Evolutionary conservation across 495 filamentous ascomycete species (phyloP), one percentile per base, ranked within the genome.

Genomic region (Hamigera avellanea): DNA sequence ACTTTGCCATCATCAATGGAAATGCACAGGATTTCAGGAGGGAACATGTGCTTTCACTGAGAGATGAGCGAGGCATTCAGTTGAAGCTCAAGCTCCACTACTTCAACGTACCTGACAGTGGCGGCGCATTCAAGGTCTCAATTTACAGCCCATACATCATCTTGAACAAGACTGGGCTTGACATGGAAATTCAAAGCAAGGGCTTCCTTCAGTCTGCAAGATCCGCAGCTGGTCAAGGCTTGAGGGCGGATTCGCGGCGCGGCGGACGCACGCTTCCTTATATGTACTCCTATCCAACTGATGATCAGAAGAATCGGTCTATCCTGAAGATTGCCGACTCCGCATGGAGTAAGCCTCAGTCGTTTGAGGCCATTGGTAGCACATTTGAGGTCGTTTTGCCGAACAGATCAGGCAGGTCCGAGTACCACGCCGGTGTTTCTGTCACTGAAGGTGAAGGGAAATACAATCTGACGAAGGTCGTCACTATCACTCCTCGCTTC

Each of bases 291-390:
- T 95, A 81, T 53, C 72, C 72, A 12, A 81, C 66, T 17, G 83
- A 95, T 44, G 91, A 96, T 44, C 78, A 80, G 43, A 80, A 81
- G 44, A 96, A 96, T 53, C 80, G 91, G 30, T 87, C 83, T 12
- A 67, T 88, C 14, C 52, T 98, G 32, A 93, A 80, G 59, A 73
- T 94, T 31, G 83, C 80, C 19, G 83, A 93, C 26, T 95, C 91
- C 5, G 69, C 73, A 16, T 96, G 91, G 93, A 95, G 89, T 59
- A 93, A 83, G 54, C 88, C 93, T 2, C 89, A 95, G 56, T 94
- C 83, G 71, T 91, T 98, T 49, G 91, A 98, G 50, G 91, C 91
- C n/a, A 89, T 98, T 40, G 91, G 91, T 31, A 95, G 87, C 54
- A 84, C 79, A 4, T 76, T 81, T 18, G 86, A 93, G 43, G 81